Percentiles rank a stretch among this genome's conserved stretches.
Conservation (phyloP, 2,329 filamentous ascomycete genomes). For the Aspergillus pseudoterreus region DNA sequence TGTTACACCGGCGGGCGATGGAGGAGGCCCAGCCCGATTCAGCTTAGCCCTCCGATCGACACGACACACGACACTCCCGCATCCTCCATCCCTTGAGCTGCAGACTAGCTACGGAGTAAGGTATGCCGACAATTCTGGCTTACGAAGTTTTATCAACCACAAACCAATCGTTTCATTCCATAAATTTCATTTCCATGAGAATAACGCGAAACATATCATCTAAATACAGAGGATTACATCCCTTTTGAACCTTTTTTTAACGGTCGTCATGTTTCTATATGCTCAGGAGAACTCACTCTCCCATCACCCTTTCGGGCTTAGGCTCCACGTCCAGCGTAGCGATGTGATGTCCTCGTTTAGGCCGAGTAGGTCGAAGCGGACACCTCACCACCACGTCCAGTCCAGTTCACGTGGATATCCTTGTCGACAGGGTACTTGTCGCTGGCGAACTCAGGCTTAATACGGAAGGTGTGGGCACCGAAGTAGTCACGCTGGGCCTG, state of each 20-base stretch:
- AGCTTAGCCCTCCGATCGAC: conserved; percentile 12
- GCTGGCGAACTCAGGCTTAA: conserved; percentile 76
- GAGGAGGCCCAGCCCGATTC: conserved; percentile 6
- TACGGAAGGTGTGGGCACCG: conserved; percentile 83
- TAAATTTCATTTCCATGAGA: conserved; percentile 3
- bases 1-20: background rate
- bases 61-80: background rate
- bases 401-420: conserved; percentile 99
- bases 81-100: background rate
- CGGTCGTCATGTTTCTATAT: conserved; percentile 22
- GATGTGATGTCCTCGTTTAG: conserved; percentile 48
- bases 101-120: no score
- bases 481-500: conserved; percentile 99
- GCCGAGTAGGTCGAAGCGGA: conserved; percentile 97
- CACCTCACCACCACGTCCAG: conserved; percentile 92
- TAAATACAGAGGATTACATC: conserved; percentile 19
- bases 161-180: conserved; percentile 7
- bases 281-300: conserved; percentile 12
- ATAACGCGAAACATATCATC: conserved; percentile 7
- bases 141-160: no score
- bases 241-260: conserved; percentile 11
- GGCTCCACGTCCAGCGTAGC: conserved; percentile 25
- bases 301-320: conserved; percentile 11
- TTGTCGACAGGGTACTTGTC: conserved; percentile 78
- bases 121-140: no score